These are phyloP conservation scores for Leishmania tropica DNA, from an alignment of 208 protist species.

Conservation along the genomic window DNA sequence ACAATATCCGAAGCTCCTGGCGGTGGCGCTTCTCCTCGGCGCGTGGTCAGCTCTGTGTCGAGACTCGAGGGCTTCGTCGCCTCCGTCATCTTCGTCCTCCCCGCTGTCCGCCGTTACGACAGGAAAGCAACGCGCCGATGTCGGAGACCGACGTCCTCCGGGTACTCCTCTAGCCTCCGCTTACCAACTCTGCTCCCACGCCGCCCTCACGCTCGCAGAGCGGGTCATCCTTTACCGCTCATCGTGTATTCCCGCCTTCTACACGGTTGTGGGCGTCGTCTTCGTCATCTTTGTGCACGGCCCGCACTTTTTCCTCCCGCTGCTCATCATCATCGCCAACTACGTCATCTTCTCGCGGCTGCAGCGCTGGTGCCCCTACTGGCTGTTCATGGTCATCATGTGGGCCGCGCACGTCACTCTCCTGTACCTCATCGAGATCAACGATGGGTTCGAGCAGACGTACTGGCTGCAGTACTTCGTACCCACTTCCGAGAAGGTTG, in stretches of 20 bases:
- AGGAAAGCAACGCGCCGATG: too few species aligned
- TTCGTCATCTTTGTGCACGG: constrained; percentile 38
- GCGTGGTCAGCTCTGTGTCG: too few species aligned
- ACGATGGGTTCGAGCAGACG: constrained; percentile 28
- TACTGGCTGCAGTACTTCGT: constrained; percentile 28
- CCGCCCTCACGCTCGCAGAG: background rate
- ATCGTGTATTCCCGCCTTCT: constrained; percentile 24
- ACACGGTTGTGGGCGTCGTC: constrained; percentile 16
- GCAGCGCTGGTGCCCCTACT: constrained; percentile 42
- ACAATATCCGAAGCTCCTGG: too few species aligned
- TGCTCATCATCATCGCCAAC: constrained; percentile 33
- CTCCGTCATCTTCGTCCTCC: too few species aligned
- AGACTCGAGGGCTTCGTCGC: too few species aligned
- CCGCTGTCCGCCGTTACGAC: too few species aligned
- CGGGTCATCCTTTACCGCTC: too few species aligned
- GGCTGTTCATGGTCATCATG: constrained; percentile 54
- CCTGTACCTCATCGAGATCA: constrained; percentile 38
- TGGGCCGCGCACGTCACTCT: constrained; percentile 45
- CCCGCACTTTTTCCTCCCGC: constrained; percentile 35
- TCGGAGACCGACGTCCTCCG: too few species aligned
- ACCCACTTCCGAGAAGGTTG: too few species aligned
- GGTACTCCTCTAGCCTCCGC: too few species aligned
- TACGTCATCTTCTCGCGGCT: constrained; percentile 33
- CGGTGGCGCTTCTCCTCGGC: too few species aligned
- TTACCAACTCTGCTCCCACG: too few species aligned